Evolutionary conservation across 1,284 basidiomycete genomes (phyloP).

Genomic region (Mycena citricolor): DNA sequence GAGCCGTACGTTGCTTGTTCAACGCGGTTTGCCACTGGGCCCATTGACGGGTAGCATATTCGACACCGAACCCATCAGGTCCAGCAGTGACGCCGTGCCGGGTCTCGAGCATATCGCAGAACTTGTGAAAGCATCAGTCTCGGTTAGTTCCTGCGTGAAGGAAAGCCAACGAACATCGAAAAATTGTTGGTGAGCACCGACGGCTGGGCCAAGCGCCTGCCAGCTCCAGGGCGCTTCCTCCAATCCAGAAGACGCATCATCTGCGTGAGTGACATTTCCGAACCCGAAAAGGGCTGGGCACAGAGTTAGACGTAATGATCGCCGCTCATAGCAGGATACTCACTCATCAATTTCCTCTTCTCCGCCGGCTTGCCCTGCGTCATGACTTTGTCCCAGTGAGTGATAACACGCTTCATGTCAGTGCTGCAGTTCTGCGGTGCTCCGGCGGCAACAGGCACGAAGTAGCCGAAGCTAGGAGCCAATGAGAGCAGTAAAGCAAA

Average conservation of each 20-base stretch:
- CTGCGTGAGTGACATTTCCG: conserved; percentile 42
- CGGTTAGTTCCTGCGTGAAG: too few species aligned
- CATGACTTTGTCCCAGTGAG: conserved; percentile 47
- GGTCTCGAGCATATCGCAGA: conserved; percentile 58
- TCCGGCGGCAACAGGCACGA: conserved; percentile 49
- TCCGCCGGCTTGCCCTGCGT: conserved; percentile 27
- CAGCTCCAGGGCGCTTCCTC: conserved; percentile 18
- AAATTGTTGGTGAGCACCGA: conserved; percentile 26
- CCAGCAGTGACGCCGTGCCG: conserved; percentile 46
- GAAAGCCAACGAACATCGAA: background rate
- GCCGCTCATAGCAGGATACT: background rate
- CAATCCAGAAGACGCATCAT: conserved; percentile 42
- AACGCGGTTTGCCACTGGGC: conserved; percentile 36
- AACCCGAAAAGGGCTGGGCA: conserved; percentile 42
- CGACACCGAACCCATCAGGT: conserved; percentile 45
- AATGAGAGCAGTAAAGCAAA: conserved; percentile 25
- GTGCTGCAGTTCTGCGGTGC: conserved; percentile 57
- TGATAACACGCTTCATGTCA: conserved; percentile 50
- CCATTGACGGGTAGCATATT: conserved; percentile 48
- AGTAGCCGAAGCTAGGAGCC: conserved; percentile 47
- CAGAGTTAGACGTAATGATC: conserved; percentile 29
- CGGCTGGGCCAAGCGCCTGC: conserved; percentile 9
- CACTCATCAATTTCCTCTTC: conserved; percentile 12
- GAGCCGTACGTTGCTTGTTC: too few species aligned
- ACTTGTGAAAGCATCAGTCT: too few species aligned